A percentile compares a stretch with the other conserved stretches of the same genome.
Evolutionary conservation across 2,329 filamentous ascomycete genomes (phyloP).

Genomic region (Venturia effusa): DNA sequence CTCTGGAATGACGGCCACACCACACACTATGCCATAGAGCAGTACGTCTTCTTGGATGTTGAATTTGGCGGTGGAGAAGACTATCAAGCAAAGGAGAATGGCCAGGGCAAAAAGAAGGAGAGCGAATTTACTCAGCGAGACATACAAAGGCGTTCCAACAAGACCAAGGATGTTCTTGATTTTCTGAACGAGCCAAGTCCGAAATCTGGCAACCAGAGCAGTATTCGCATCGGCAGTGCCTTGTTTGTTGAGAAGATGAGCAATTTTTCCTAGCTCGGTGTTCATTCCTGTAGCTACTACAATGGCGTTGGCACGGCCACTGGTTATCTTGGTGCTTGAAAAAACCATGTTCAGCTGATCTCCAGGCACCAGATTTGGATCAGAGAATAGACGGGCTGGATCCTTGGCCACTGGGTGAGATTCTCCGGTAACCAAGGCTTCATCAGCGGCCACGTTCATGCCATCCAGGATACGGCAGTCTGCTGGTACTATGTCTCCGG

Average conservation of each 20-base stretch:
- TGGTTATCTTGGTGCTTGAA: slow-evolving; percentile 61
- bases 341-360: slow-evolving; percentile 63
- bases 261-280: slow-evolving; percentile 67
- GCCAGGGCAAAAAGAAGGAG: slow-evolving; percentile 69
- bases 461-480: slow-evolving; percentile 52
- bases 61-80: slow-evolving; percentile 50
- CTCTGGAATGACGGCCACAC: slow-evolving; percentile 36
- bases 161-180: slow-evolving; percentile 49
- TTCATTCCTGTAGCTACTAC: slow-evolving; percentile 61
- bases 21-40: slow-evolving; percentile 38
- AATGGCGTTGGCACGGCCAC: slow-evolving; percentile 57
- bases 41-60: slow-evolving; percentile 31
- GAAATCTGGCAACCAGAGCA: slow-evolving; percentile 11
- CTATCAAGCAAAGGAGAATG: slow-evolving; percentile 57
- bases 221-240: slow-evolving; percentile 1
- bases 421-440: slow-evolving; percentile 64
- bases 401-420: slow-evolving; percentile 58
- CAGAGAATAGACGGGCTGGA: slow-evolving; percentile 41
- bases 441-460: slow-evolving; percentile 67
- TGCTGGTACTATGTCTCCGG: slow-evolving; percentile 55
- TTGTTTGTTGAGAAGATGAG: slow-evolving; percentile 36
- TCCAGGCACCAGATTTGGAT: slow-evolving; percentile 29
- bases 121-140: slow-evolving; percentile 76
- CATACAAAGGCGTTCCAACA: slow-evolving; percentile 72
- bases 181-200: not conserved